Evolutionary conservation across 768 basidiomycete species (phyloP).

Genomic region (Xerocomellus dryophilus): DNA sequence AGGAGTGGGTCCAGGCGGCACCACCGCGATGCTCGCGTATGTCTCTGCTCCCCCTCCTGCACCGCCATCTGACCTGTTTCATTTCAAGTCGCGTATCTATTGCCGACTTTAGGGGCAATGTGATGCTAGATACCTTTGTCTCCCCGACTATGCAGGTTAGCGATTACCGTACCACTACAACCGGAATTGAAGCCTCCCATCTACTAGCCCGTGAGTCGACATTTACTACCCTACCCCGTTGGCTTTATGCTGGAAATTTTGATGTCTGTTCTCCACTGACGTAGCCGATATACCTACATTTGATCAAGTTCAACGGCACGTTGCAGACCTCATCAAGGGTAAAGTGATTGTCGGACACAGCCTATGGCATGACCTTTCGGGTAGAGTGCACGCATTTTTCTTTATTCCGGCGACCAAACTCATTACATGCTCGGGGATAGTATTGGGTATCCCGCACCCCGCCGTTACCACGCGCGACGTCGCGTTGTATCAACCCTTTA

Average conservation of each 20-base stretch:
- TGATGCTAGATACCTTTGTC: slow-evolving; percentile 63
- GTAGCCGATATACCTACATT: slow-evolving; percentile 49
- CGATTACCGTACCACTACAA: slow-evolving; percentile 68
- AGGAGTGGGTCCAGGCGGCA: slow-evolving; percentile 79
- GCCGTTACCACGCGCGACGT: slow-evolving; percentile 79
- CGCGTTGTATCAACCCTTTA: slow-evolving; percentile 76
- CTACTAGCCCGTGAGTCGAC: slow-evolving; percentile 37
- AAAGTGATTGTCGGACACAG: slow-evolving; percentile 75
- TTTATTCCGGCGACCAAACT: slow-evolving; percentile 5
- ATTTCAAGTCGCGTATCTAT: slow-evolving; percentile 47
- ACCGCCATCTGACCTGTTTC: slow-evolving; percentile 6
- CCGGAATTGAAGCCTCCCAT: slow-evolving; percentile 48
- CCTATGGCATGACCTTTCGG: slow-evolving; percentile 79
- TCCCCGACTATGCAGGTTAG: slow-evolving; percentile 63
- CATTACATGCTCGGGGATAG: slow-evolving; percentile 36
- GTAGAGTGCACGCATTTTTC: slow-evolving; percentile 35
- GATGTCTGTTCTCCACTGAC: slow-evolving; percentile 1
- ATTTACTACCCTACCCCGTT: not conserved
- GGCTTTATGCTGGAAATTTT: not conserved
- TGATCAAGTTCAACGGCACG: slow-evolving; percentile 58
- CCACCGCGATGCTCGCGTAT: slow-evolving; percentile 80
- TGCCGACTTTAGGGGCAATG: slow-evolving; percentile 55
- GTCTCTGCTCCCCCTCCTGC: slow-evolving; percentile 2
- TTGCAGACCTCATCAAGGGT: slow-evolving; percentile 63
- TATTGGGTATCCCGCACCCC: slow-evolving; percentile 77